Evolutionary conservation across 2,329 filamentous ascomycete genomes (phyloP).

Genomic region (Penicillium sp.): DNA sequence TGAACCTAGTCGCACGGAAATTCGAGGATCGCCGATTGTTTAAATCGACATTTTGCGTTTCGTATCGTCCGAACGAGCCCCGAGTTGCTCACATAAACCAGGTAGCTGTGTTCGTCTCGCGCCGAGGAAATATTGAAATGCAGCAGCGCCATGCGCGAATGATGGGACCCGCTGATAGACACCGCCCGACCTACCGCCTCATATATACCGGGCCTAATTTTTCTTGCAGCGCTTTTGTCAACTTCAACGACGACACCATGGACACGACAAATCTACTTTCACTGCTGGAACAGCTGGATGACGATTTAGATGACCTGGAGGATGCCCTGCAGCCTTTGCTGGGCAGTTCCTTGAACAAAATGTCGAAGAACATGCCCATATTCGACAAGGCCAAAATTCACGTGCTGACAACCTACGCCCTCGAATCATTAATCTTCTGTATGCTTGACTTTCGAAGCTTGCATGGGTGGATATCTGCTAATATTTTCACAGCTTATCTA

Average conservation of each 20-base stretch:
- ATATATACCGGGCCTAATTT: slow-evolving; percentile 30
- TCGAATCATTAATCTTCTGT: slow-evolving; percentile 92
- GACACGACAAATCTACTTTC: slow-evolving; percentile 66
- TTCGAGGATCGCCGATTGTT: background rate
- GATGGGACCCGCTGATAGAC: slow-evolving; percentile 16
- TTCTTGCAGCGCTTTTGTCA: slow-evolving; percentile 23
- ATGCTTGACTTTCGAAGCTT: slow-evolving; percentile 37
- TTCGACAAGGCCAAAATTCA: slow-evolving; percentile 95
- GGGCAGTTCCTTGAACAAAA: slow-evolving; percentile 66
- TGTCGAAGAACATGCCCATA: slow-evolving; percentile 80
- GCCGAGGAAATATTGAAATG: slow-evolving; percentile 13
- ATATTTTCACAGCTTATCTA: slow-evolving; percentile 65
- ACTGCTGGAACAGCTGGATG: slow-evolving; percentile 75
- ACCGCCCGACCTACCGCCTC: slow-evolving; percentile 33
- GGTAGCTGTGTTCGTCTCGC: background rate
- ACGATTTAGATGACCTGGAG: slow-evolving; percentile 79
- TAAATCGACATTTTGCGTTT: background rate
- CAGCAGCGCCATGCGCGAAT: slow-evolving; percentile 19
- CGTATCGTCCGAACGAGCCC: background rate
- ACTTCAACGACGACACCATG: slow-evolving; percentile 47
- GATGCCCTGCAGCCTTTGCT: slow-evolving; percentile 76
- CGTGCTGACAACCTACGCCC: slow-evolving; percentile 82
- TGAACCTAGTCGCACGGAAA: background rate
- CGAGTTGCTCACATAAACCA: background rate
- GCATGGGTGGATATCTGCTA: slow-evolving; percentile 3